Base-by-base conservation (phyloP, 768 basidiomycete species). In the Omphalotus guepiniiformis region DNA sequence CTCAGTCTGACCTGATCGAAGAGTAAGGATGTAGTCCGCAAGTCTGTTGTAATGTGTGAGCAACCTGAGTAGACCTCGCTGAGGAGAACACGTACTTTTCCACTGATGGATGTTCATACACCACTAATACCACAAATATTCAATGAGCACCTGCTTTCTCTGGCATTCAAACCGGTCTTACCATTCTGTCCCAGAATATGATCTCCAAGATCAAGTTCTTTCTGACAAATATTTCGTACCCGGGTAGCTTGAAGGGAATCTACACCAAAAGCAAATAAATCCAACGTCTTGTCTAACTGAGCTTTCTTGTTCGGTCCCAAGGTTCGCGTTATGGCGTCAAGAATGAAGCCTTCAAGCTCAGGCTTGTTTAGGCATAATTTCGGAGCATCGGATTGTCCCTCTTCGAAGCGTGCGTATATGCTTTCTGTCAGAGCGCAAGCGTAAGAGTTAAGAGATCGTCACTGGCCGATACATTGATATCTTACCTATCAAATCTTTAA, bases 171-270 rank as follows among this genome's bases (percentile, higher is more conserved):
- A 16, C 47, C 13, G 43, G 16, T 28, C 47, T n/a, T 34, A 62
- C 55, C 57, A 53, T 72, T 73, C 55, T 68, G 63, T 19, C 63
- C 66, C 1, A 75, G 59, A 0, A 50, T 62, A 42, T 57, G 44
- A 3, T 59, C 58, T 29, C 47, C 53, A 4, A 69, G 51, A 47
- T 63, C 63, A 18, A 37, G 67, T 11, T 69, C 69, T 55, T 74
- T 73, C 53, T 72, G 72, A 34, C 69, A 57, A 2, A 63, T 60
- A 54, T 80, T 81, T 19, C 77, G 58, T 23, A 81, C 70, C n/a
- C 75, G 62, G 3, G 73, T 72, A 9, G 73, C 74, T 49, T 78
- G 73, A 18, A 80, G 54, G 8, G 78, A 78, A 55, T 82, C 76
- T 25, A 82, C 64, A 21, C 80, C 80, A 39, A 72, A 77, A 0